Percentiles rank a stretch among this genome's conserved stretches.
phyloP scores from a whole-genome alignment of 2,329 filamentous ascomycete species.

The Fusarium sp. region DNA sequence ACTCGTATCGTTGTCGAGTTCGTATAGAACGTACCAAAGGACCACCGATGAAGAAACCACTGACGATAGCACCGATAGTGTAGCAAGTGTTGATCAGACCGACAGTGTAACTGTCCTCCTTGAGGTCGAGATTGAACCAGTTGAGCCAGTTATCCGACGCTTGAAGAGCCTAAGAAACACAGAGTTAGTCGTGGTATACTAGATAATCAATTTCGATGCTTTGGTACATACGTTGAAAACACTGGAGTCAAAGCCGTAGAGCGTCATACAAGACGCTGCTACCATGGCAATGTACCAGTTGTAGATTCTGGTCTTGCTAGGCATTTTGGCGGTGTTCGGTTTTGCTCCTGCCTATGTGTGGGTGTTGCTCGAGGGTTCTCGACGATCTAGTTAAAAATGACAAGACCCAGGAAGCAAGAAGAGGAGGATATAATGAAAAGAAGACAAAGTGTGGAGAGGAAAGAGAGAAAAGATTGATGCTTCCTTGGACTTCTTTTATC shows the following conservation, averaged over 20 bases:
- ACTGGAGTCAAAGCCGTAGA: constrained; percentile 80
- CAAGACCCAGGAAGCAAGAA: neutral
- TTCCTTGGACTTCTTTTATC: constrained; percentile 37
- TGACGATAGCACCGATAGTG: constrained; percentile 75
- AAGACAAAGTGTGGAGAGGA: constrained; percentile 9
- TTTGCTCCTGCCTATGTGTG: neutral
- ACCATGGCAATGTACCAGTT: constrained; percentile 71
- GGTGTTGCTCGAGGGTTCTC: neutral
- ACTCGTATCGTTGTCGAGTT: neutral
- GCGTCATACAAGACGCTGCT: constrained; percentile 78
- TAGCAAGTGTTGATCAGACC: constrained; percentile 74
- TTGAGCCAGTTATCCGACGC: constrained; percentile 73
- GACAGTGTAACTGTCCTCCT: constrained; percentile 57
- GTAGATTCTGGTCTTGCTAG: constrained; percentile 48
- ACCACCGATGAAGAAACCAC: constrained; percentile 76
- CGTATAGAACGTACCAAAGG: constrained; percentile 57
- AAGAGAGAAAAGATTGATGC: constrained; percentile 8
- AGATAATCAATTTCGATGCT: neutral
- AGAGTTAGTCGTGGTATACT: constrained; percentile 8
- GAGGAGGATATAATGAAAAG: constrained; percentile 5
- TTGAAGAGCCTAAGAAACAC: constrained; percentile 62
- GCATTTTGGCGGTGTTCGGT: constrained; percentile 48
- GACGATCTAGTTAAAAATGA: neutral
- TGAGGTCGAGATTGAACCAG: constrained; percentile 66
- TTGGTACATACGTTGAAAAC: constrained; percentile 68